Conservation (phyloP, 345 rosid species). For the Tarenaya hassleriana region DNA sequence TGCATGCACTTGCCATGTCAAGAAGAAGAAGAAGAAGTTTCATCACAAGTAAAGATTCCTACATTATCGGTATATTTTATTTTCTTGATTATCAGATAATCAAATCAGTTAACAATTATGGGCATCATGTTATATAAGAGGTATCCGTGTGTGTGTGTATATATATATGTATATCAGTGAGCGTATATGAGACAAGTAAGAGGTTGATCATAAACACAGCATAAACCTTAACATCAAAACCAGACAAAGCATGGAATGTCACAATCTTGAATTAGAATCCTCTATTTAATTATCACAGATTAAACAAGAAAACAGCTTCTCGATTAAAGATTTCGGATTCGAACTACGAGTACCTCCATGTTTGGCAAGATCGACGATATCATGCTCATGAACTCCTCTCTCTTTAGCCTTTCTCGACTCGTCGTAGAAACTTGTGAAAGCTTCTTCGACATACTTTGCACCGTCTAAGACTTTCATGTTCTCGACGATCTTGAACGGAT, state of each 20-base stretch:
- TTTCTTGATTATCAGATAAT: too few species aligned
- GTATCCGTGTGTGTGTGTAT: too few species aligned
- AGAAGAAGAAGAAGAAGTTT: constrained; percentile 8
- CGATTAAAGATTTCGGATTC: constrained; percentile 28
- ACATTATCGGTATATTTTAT: too few species aligned
- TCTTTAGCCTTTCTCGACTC: constrained; percentile 43
- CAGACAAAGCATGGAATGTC: too few species aligned
- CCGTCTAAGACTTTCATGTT: constrained; percentile 43
- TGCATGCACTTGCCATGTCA: constrained; percentile 20
- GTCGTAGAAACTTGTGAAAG: constrained; percentile 35
- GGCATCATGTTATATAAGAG: too few species aligned
- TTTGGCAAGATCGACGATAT: constrained; percentile 28
- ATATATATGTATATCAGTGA: too few species aligned
- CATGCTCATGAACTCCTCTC: constrained; percentile 30
- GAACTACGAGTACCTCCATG: constrained; percentile 12
- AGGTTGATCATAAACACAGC: background rate
- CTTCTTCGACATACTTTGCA: constrained; percentile 40
- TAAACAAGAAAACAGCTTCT: constrained; percentile 49
- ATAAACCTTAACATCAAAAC: background rate
- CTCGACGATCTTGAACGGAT: constrained; percentile 41
- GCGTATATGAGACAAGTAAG: too few species aligned
- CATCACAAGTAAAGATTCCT: too few species aligned
- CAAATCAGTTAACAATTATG: too few species aligned
- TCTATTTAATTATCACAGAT: constrained; percentile 36
- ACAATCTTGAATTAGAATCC: background rate